Conservation (phyloP, 345 rosid genomes). For the Lepidium didymum region DNA sequence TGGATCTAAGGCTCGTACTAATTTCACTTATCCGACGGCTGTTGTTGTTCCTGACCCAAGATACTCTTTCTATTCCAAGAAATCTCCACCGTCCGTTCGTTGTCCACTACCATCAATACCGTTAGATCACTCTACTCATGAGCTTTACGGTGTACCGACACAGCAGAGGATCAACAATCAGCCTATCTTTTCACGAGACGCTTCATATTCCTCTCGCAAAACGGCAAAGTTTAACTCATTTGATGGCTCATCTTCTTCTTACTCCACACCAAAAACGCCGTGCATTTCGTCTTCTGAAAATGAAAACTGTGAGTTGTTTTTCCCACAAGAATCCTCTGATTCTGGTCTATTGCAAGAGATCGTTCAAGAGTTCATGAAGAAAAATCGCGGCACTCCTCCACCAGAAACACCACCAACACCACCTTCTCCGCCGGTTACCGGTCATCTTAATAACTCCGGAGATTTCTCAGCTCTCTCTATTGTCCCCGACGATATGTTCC, state of each 20-base stretch:
- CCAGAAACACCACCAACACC: background rate
- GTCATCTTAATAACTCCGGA: background rate
- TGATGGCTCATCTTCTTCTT: background rate
- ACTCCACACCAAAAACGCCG: background rate
- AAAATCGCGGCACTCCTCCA: conserved; percentile 5
- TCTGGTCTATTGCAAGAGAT: conserved; percentile 83
- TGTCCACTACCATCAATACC: conserved; percentile 3
- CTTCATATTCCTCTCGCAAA: conserved; percentile 26
- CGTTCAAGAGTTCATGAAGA: conserved; percentile 51
- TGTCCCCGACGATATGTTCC: background rate
- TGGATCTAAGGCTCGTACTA: conserved; percentile 85
- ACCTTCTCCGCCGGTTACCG: background rate
- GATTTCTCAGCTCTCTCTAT: background rate
- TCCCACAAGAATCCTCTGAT: conserved; percentile 47
- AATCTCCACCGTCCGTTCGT: conserved; percentile 18
- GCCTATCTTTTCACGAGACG: conserved; percentile 47
- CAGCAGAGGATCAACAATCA: conserved; percentile 28
- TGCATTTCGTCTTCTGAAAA: background rate
- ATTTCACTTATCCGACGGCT: conserved; percentile 57
- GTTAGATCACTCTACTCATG: conserved; percentile 1
- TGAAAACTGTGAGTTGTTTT: conserved; percentile 29
- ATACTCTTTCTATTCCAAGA: conserved; percentile 26
- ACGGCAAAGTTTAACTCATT: background rate
- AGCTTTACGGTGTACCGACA: conserved; percentile 4
- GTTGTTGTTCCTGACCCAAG: conserved; percentile 23